These are phyloP conservation scores for Echria macrotheca DNA, from an alignment of 495 filamentous ascomycete genomes.

Conservation along the genomic window DNA sequence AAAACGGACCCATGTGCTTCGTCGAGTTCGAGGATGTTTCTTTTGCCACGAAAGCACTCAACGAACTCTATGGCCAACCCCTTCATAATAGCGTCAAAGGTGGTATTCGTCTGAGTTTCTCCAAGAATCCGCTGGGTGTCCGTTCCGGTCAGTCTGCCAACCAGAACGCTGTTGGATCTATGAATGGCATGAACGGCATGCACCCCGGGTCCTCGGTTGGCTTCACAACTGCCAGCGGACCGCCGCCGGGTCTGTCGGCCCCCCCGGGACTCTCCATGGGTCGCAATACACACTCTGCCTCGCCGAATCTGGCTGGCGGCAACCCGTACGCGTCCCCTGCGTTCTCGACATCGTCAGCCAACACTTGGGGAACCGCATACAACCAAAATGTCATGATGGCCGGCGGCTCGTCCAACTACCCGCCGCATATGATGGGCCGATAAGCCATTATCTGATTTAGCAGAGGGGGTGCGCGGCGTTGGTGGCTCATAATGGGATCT, in stretches of 20 bases:
- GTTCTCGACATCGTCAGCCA: conserved; percentile 16
- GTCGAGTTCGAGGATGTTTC: conserved; percentile 96
- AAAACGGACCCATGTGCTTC: conserved; percentile 98
- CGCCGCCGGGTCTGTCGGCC: conserved; percentile 64
- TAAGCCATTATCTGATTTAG: conserved; percentile 1
- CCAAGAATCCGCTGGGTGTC: conserved; percentile 94
- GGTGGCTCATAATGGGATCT: background rate
- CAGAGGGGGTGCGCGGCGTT: background rate
- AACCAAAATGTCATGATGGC: conserved; percentile 18
- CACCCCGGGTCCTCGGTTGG: conserved; percentile 38
- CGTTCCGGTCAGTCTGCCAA: conserved; percentile 62
- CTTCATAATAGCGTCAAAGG: conserved; percentile 93
- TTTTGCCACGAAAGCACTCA: conserved; percentile 87
- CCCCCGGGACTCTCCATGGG: conserved; percentile 59
- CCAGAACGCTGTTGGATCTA: conserved; percentile 38
- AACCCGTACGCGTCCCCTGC: conserved; percentile 15
- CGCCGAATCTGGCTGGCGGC: conserved; percentile 14
- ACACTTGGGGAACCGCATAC: conserved; percentile 24
- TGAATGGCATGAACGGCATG: conserved; percentile 47
- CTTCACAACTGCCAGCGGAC: conserved; percentile 68
- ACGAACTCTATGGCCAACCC: conserved; percentile 83
- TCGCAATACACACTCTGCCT: conserved; percentile 28
- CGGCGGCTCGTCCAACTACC: conserved; percentile 15
- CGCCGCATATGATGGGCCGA: conserved; percentile 30
- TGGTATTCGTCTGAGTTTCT: conserved; percentile 96